phyloP scores from a whole-genome alignment of 2,329 filamentous ascomycete genomes.

The Ophiostoma himal-ulmi region DNA sequence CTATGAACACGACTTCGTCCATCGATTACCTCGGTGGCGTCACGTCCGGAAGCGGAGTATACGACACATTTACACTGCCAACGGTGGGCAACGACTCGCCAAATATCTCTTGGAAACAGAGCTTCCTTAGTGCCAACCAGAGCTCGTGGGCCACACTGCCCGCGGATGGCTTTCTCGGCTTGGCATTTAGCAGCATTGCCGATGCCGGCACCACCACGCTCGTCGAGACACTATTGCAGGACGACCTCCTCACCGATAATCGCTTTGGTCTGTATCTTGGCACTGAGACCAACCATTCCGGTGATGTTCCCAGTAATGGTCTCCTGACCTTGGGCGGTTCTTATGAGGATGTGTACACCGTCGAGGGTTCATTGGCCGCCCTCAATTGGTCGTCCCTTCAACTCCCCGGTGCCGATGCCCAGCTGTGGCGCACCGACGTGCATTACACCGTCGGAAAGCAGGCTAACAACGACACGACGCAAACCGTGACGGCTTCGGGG shows the following conservation, averaged over 20 bases:
- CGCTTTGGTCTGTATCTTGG: constrained; percentile 3
- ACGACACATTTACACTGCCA: background rate
- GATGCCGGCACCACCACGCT: background rate
- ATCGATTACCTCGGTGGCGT: background rate
- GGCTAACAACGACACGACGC: background rate
- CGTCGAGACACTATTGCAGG: constrained; percentile 3
- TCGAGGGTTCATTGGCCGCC: background rate
- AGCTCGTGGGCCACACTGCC: background rate
- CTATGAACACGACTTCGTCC: background rate
- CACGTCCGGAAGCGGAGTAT: background rate
- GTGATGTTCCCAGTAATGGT: background rate
- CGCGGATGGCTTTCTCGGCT: background rate
- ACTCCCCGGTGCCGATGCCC: background rate
- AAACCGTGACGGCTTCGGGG: background rate
- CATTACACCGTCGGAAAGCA: background rate
- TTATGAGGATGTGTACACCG: background rate
- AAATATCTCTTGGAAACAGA: background rate
- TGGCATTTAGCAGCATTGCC: constrained; percentile 8
- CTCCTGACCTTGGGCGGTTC: background rate
- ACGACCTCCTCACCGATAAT: background rate
- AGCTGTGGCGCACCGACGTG: constrained; percentile 10
- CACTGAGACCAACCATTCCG: background rate
- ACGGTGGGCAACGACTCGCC: background rate
- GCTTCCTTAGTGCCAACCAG: constrained; percentile 4
- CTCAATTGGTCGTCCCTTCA: constrained; percentile 7